phyloP scores from a whole-genome alignment of 1,284 basidiomycete genomes.

The Ustilago bromivora region DNA sequence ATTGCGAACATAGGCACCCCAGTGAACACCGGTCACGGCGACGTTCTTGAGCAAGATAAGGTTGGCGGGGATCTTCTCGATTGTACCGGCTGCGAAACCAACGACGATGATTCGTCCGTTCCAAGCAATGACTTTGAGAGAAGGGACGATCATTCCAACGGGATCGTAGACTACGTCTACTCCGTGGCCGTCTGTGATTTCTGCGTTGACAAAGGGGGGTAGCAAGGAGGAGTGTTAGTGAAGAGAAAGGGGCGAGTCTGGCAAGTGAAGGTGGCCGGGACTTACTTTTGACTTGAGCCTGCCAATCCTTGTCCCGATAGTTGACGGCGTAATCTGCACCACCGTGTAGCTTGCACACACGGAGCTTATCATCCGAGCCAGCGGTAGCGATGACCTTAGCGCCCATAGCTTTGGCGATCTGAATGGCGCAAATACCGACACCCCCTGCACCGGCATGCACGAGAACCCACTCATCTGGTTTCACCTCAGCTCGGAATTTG shows the following conservation, averaged over 20 bases:
- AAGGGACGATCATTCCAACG: constrained; percentile 62
- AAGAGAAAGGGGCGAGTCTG: background rate
- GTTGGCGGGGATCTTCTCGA: constrained; percentile 74
- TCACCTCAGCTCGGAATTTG: constrained; percentile 54
- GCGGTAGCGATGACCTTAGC: constrained; percentile 64
- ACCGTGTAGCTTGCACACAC: constrained; percentile 57
- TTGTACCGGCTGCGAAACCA: constrained; percentile 73
- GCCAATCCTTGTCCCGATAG: constrained; percentile 65
- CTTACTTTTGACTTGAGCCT: constrained; percentile 59
- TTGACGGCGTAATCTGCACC: constrained; percentile 64
- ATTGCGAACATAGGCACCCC: constrained; percentile 68
- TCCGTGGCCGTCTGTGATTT: constrained; percentile 60
- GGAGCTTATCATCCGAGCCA: constrained; percentile 58
- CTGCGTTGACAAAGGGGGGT: background rate
- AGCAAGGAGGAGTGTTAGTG: background rate
- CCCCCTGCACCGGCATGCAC: constrained; percentile 75
- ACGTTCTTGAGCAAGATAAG: constrained; percentile 91
- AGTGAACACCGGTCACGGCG: constrained; percentile 60
- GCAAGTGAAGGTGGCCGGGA: too few relatives aligned
- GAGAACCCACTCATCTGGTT: constrained; percentile 57
- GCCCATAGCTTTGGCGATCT: constrained; percentile 65
- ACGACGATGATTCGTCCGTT: constrained; percentile 91
- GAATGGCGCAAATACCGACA: constrained; percentile 79
- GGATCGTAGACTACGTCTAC: constrained; percentile 74
- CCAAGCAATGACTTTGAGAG: constrained; percentile 78